Base-by-base conservation (phyloP, 805 yeast species). In the Myxozyma mucilagina region DNA sequence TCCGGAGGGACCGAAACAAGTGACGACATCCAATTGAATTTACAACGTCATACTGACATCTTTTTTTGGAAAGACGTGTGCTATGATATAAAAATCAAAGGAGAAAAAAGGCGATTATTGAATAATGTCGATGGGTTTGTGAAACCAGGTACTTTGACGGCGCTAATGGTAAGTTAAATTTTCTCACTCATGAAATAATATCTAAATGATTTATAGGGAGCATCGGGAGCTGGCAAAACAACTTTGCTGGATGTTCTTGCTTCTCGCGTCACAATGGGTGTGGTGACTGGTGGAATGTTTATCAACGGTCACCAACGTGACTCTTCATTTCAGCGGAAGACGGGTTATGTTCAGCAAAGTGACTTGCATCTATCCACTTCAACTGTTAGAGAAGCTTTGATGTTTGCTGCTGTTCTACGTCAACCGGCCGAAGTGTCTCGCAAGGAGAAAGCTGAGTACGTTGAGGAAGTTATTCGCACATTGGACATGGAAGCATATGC, bases 201-300 rank as follows among this genome's bases (percentile, higher is more conserved):
- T 16, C 18, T 5, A 18, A n/a, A 13, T 9, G n/a, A 35, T 14
- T 39, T 34, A 8, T 31, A 57, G 60, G 94, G 94, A 69, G 87
- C 87, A 47, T 87, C 94, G 38, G 94, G 94, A 77, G 94, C 94
- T 54, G 94, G 94, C 77, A 87, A 87, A 70, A 87, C 94, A 32
- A 88, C 67, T 3, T 53, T 87, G 59, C 78, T 88, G 67, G 87
- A 87, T 73, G 86, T 87, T 67, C 78, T 88, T 64, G 85, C 90
- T 24, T 87, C 85, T 68, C 82, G 93, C 74, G 82, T 87, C 56
- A 82, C 84, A 45, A 78, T 82, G 73, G 94, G 93, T 75, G 84
- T 83, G 16, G 83, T 87, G 44, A 82, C 90, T 43, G 89, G 89
- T 69, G 87, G 86, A 68, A 81, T 84, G 80, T 76, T 86, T 72